Evolutionary conservation across 2,329 filamentous ascomycete species (phyloP), one percentile per base, ranked within the genome.

Genomic region (Penicillium verrucosum): DNA sequence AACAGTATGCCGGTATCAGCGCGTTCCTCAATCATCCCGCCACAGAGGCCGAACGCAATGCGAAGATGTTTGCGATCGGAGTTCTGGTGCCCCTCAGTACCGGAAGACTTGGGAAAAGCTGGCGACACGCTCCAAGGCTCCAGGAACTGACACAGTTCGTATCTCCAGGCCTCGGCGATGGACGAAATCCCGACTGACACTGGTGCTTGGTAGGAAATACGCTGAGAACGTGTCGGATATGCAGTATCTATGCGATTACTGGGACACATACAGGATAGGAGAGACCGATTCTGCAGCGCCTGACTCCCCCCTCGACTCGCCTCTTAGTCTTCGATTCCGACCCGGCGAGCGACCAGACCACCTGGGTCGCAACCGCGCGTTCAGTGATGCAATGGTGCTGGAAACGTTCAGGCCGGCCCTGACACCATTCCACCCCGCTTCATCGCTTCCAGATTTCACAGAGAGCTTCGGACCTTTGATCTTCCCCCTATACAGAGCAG

Each of bases 11-110:
- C 5, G 94, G 94, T 29, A 81, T 97, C 65, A 96, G 92, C 77
- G 92, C 92, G 29, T 99, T 97, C 72, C 81, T 94, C 71, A 96
- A 96, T 73, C 84, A 84, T 61, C 88, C 89, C 3, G 92, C 90
- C 47, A 86, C 88, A 14, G 89, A 90, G 65, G 85, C 85, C 51
- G 85, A 90, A 51, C 88, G 94, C 58, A 90, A 96, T 80, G 94
- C 94, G 48, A 85, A 89, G 65, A 97, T 99, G 86, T 86, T 97
- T 61, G 89, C 93, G 14, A 91, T 97, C 1, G 94, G 94, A 40
- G 85, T 93, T 29, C 78, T 99, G 64, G 92, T 97, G 1, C 90
- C 91, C 7, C 75, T 96, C 50, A 93, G 88, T 70, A 89, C 89
- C 68, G 93, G 93, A 25, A 84, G 92, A 53, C 79, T 97, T 23